Evolutionary conservation across 441 rosid genomes (phyloP), one percentile per base, ranked within the genome.

Genomic region (Mallotus repandus): DNA sequence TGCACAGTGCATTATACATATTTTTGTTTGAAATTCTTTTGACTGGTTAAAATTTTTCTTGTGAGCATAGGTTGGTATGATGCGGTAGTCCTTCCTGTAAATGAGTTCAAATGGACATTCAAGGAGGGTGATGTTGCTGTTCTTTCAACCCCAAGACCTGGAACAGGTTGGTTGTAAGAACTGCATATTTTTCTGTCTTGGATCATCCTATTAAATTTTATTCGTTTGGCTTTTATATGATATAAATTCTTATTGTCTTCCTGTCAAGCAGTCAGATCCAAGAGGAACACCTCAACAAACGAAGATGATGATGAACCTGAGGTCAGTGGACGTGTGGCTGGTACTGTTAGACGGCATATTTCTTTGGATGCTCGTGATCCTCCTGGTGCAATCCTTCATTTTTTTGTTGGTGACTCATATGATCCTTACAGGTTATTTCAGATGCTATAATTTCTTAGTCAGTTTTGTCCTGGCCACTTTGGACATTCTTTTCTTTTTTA

Each of bases 41-140:
- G 69, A 71, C 70, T 58, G 69, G 75, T 81, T 43, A 70, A 64
- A 50, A 19, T 49, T 76, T 75, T 29, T 71, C 76, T 74, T 80
- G 25, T 74, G 79, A 73, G 68, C 52, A 59, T 74, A 96, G 99
- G 99, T 72, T 96, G 99, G 99, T 96, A 89, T 69, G 99, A 96
- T 84, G 97, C 83, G 71, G 83, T 89, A 70, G 91, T 93, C 62
- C 86, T 85, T 77, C 90, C 98, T 35, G 79, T 80, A 61, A 85
- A 77, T 38, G 99, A 92, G 35, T 90, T 87, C 85, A 96, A 89
- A 82, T 96, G 98, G 99, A 75, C 84, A 69, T 93, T 96, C 76
- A 96, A 96, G 86, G 99, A 96, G 86, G 99, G 99, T 50, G 99
- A 96, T 78, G 98, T 96, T 81, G 97, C 96, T 38, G 93, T 93